Evolutionary conservation across 805 yeast genomes (phyloP).

Genomic region (Starmerella lactis-condensi): DNA sequence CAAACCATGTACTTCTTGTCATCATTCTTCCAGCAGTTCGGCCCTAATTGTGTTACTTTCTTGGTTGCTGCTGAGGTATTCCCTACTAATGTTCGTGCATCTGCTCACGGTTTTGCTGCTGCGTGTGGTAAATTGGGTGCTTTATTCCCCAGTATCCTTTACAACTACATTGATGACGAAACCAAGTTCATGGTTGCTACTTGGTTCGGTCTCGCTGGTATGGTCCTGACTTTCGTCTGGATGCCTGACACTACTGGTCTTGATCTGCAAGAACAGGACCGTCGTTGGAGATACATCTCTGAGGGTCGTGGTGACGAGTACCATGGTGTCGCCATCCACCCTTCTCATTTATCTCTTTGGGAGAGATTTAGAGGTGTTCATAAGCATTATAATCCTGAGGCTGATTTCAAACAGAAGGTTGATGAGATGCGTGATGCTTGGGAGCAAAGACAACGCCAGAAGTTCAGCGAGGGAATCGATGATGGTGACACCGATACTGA

Average conservation of each 20-base stretch:
- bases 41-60: conserved; percentile 48
- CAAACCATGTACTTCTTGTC: conserved; percentile 41
- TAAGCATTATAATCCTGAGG: conserved; percentile 24
- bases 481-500: conserved; percentile 11
- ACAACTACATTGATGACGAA: conserved; percentile 23
- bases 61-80: conserved; percentile 45
- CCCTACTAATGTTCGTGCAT: conserved; percentile 49
- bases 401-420: conserved; percentile 24
- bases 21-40: conserved; percentile 49
- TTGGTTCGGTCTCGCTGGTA: conserved; percentile 26
- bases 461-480: conserved; percentile 15
- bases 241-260: conserved; percentile 25
- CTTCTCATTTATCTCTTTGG: conserved; percentile 23
- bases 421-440: conserved; percentile 24
- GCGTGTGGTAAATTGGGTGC: conserved; percentile 51
- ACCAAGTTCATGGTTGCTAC: conserved; percentile 24
- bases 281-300: conserved; percentile 22
- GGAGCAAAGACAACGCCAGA: conserved; percentile 21
- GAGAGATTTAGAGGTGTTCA: conserved; percentile 22
- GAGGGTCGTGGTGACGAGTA: conserved; percentile 24
- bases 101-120: conserved; percentile 50
- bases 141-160: conserved; percentile 31
- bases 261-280: conserved; percentile 24
- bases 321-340: conserved; percentile 26
- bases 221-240: conserved; percentile 21